Conservation (phyloP, 1,284 basidiomycete species). For the Tilletia indica region DNA sequence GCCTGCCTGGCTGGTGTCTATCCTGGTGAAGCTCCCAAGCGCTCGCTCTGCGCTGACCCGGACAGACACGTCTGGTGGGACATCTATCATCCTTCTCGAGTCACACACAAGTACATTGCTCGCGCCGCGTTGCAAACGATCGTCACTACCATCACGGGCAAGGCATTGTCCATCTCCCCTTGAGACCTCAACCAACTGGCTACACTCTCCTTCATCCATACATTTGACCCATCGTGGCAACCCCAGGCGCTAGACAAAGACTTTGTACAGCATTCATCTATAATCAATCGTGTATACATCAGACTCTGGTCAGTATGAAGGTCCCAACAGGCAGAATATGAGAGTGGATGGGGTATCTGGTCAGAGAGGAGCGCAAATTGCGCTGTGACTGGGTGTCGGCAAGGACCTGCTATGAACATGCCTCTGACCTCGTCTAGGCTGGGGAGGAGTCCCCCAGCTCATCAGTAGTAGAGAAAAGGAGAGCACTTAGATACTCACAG, state of each 20-base stretch:
- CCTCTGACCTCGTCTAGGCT: background rate
- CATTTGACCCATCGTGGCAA: background rate
- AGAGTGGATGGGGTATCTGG: background rate
- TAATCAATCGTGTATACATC: no score
- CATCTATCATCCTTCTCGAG: slow-evolving; percentile 31
- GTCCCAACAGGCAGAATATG: no score
- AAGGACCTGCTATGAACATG: background rate
- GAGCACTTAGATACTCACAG: no score
- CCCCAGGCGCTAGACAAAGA: no score
- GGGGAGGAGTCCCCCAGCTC: background rate
- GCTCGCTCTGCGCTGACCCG: slow-evolving; percentile 25
- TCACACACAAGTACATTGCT: slow-evolving; percentile 24
- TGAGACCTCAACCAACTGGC: background rate
- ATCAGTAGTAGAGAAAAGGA: background rate
- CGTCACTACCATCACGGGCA: no score
- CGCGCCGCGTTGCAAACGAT: slow-evolving; percentile 4
- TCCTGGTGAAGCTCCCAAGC: background rate
- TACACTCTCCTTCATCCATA: no score
- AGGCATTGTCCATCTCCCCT: no score
- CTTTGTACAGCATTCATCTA: no score
- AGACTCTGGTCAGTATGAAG: no score
- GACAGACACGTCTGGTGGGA: slow-evolving; percentile 32
- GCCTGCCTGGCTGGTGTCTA: slow-evolving; percentile 30
- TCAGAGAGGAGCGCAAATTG: slow-evolving; percentile 6
- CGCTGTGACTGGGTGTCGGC: no score